phyloP scores from a whole-genome alignment of 495 filamentous ascomycete genomes.

The Aspergillus biplanus region DNA sequence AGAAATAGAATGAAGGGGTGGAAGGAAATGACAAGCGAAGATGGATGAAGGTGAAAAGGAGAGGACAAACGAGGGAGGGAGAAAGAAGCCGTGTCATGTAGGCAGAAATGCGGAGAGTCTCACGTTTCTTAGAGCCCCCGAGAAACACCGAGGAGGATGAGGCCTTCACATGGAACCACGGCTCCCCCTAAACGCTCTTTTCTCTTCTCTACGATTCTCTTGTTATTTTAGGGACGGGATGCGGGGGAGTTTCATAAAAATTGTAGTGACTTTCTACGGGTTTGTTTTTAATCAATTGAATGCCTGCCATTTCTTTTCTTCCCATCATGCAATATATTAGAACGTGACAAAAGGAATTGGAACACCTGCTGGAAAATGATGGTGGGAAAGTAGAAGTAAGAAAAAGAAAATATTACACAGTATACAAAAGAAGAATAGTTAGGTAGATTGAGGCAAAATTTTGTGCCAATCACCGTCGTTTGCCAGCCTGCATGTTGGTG shows the following conservation, averaged over 20 bases:
- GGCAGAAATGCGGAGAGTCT: constrained; percentile 13
- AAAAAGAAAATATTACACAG: constrained; percentile 26
- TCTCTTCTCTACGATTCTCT: neutral
- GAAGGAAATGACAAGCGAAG: neutral
- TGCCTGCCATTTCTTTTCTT: constrained; percentile 10
- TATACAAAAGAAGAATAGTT: constrained; percentile 29
- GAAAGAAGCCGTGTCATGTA: constrained; percentile 10
- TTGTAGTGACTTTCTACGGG: neutral
- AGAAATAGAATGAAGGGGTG: neutral
- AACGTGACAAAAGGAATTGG: neutral
- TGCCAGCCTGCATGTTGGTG: constrained; percentile 54
- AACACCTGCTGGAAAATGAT: constrained; percentile 9
- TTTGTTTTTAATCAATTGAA: constrained; percentile 11
- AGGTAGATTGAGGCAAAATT: constrained; percentile 3
- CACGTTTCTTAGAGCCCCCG: constrained; percentile 14
- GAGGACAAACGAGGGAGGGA: constrained; percentile 1
- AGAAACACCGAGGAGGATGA: constrained; percentile 20
- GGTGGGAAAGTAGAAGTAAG: neutral
- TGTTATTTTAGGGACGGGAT: neutral
- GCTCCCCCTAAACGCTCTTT: neutral
- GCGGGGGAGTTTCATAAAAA: neutral
- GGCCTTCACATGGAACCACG: constrained; percentile 22
- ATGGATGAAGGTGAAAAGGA: neutral
- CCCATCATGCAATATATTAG: constrained; percentile 16
- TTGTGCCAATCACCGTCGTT: constrained; percentile 32